A percentile compares a stretch with the other conserved stretches of the same genome.
These are phyloP conservation scores for Sclerotinia spermophila DNA, from an alignment of 2,329 filamentous ascomycete genomes.

Conservation along the genomic window DNA sequence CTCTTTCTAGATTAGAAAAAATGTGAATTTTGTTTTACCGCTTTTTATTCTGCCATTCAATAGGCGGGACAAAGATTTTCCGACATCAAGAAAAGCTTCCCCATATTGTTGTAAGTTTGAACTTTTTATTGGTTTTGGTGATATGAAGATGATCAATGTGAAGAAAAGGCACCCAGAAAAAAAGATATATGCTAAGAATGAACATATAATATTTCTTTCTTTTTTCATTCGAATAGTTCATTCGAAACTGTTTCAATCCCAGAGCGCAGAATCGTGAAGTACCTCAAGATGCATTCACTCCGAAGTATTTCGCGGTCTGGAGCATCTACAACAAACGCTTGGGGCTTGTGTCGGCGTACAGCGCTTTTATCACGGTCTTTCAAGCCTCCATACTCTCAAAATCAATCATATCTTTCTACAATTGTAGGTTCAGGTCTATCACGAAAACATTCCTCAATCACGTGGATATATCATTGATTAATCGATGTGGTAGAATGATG, in stretches of 20 bases:
- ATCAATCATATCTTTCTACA: neutral
- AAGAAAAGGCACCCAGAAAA: neutral
- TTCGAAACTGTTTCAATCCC: neutral
- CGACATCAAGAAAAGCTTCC: neutral
- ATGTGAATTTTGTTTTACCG: neutral
- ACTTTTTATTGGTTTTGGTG: neutral
- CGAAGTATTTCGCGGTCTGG: neutral
- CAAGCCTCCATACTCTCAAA: neutral
- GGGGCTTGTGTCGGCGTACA: neutral
- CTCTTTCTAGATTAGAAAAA: neutral
- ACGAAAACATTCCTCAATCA: neutral
- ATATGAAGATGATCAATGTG: neutral
- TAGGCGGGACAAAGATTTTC: conserved; percentile 14
- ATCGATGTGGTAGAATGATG: conserved; percentile 48
- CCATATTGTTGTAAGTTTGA: neutral
- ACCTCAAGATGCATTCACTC: neutral
- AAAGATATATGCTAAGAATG: neutral
- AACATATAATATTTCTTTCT: neutral
- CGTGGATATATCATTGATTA: conserved; percentile 6
- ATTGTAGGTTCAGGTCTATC: neutral
- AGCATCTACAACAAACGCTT: neutral
- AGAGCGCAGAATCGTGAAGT: neutral
- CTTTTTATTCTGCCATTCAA: neutral
- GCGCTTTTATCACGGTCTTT: neutral
- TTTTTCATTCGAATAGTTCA: neutral